phyloP scores from a whole-genome alignment of 345 rosid species.

The Gossypioides kirkii region DNA sequence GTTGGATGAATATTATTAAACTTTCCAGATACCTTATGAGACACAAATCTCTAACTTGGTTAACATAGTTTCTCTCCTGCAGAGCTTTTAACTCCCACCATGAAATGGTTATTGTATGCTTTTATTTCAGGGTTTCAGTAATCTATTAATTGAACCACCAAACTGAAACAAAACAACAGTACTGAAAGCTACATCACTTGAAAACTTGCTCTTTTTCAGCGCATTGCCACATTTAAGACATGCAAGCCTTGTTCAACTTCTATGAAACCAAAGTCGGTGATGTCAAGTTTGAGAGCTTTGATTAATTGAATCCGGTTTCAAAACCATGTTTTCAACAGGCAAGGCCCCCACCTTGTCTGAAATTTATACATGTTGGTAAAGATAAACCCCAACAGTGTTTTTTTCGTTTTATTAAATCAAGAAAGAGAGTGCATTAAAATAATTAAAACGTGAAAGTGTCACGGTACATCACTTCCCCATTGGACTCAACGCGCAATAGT shows the following conservation, averaged over 20 bases:
- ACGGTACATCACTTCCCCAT: no score
- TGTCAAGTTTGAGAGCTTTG: conserved; percentile 10
- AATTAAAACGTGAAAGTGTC: no score
- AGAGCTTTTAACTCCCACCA: no score
- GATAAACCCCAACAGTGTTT: not conserved
- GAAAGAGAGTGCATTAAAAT: no score
- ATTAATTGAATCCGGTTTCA: conserved; percentile 7
- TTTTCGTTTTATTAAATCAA: no score
- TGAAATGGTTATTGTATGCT: not conserved
- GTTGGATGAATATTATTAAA: no score
- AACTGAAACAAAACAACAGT: not conserved
- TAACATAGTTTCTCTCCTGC: no score
- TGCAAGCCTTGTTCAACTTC: not conserved
- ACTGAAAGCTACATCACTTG: not conserved
- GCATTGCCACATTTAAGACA: conserved; percentile 11
- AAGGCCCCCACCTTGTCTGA: not conserved
- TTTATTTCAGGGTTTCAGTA: not conserved
- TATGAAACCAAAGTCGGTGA: conserved; percentile 8
- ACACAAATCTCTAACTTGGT: no score
- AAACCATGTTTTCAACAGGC: not conserved
- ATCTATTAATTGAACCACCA: not conserved
- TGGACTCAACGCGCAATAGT: no score
- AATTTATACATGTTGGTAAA: not conserved
- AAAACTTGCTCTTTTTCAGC: not conserved
- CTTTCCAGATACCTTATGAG: no score